phyloP scores from a whole-genome alignment of 2,329 filamentous ascomycete species.

The Amauroascus niger region DNA sequence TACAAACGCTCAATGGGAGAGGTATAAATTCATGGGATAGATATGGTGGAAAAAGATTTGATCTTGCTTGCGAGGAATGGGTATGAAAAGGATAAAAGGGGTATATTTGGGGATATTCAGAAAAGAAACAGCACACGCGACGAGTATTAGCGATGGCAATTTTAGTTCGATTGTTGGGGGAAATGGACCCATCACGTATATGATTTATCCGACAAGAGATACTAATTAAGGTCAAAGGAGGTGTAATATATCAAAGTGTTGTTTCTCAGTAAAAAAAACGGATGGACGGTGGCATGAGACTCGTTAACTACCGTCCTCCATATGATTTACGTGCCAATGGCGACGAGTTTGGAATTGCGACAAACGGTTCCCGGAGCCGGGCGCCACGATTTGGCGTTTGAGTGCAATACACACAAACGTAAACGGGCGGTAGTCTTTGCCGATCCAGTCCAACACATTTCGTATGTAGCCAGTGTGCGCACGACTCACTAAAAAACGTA shows the following conservation, averaged over 20 bases:
- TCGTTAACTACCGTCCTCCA: slow-evolving; percentile 16
- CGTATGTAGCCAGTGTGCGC: slow-evolving; percentile 54
- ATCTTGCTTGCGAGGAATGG: neutral
- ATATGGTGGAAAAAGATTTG: neutral
- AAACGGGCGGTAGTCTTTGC: slow-evolving; percentile 39
- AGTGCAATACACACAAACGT: slow-evolving; percentile 45
- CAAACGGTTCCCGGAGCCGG: slow-evolving; percentile 20
- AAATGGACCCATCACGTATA: neutral
- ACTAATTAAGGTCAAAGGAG: neutral
- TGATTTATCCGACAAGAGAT: slow-evolving; percentile 5
- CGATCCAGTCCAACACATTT: slow-evolving; percentile 48
- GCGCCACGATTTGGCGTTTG: slow-evolving; percentile 26
- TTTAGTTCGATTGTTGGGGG: neutral
- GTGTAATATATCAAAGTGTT: neutral
- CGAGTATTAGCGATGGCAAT: neutral
- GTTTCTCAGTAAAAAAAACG: neutral
- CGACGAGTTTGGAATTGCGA: slow-evolving; percentile 16
- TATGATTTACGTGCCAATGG: slow-evolving; percentile 23
- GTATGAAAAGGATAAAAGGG: neutral
- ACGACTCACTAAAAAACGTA: slow-evolving; percentile 42
- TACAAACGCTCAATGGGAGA: neutral
- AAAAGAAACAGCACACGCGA: neutral
- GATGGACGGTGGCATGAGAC: neutral
- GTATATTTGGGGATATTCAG: neutral
- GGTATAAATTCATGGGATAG: neutral